Evolutionary conservation across 768 basidiomycete species (phyloP).

Genomic region (Mycena galopus): DNA sequence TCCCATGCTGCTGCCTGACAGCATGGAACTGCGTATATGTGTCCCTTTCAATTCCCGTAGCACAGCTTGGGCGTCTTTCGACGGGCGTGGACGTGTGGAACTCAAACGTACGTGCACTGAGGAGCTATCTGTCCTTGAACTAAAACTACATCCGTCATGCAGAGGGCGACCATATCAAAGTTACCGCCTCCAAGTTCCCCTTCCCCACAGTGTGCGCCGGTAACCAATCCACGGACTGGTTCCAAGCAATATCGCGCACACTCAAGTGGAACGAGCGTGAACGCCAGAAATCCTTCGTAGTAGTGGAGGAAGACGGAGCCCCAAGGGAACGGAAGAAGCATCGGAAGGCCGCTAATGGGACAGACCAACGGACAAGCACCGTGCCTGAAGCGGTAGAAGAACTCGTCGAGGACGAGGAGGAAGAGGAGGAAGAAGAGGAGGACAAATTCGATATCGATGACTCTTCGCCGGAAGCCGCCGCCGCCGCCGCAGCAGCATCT

Average conservation of each 20-base stretch:
- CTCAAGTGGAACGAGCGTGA: constrained; percentile 99
- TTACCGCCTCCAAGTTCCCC: constrained; percentile 96
- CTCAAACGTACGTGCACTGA: constrained; percentile 80
- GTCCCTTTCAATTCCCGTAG: constrained; percentile 99
- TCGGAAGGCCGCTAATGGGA: constrained; percentile 35
- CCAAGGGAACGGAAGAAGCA: constrained; percentile 53
- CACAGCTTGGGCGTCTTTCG: constrained; percentile 99
- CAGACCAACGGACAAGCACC: constrained; percentile 25
- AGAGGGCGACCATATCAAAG: constrained; percentile 99
- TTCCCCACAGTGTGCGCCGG: constrained; percentile 99
- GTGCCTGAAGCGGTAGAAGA: constrained; percentile 46
- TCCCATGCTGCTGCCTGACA: constrained; percentile 98
- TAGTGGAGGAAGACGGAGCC: constrained; percentile 88
- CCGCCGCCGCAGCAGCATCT: constrained; percentile 37
- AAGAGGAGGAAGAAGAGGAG: constrained; percentile 64
- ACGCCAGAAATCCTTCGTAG: constrained; percentile 98
- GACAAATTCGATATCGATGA: constrained; percentile 95
- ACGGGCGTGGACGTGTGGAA: constrained; percentile 96
- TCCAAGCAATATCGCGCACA: constrained; percentile 95
- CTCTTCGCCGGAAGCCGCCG: constrained; percentile 71
- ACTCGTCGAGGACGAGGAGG: constrained; percentile 58
- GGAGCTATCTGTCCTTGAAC: constrained; percentile 10
- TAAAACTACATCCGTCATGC: constrained; percentile 33
- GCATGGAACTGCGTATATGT: constrained; percentile 97
- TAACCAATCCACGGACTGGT: constrained; percentile 99